Base-by-base conservation (phyloP, 2,329 filamentous ascomycete species). In the Lecanicillium sp. region DNA sequence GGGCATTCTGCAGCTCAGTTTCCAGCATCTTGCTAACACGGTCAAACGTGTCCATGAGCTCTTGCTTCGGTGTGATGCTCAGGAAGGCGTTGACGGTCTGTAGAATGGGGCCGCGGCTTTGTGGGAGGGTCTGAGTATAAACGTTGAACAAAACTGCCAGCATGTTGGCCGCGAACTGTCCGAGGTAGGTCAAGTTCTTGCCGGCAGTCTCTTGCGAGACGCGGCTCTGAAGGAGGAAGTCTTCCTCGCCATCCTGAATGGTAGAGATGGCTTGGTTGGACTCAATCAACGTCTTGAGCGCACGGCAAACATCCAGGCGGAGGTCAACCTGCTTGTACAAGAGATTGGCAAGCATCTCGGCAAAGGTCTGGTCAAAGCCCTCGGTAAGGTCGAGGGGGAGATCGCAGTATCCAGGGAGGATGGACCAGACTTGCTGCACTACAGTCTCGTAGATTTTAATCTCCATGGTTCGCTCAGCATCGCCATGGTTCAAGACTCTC, bases 71-170 rank as follows among this genome's bases (percentile, higher is more conserved):
- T 0, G 87, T 87, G 51, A 97, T 85, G 66, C 89, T 94, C 42
- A 98, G 68, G 62, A 89, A 97, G 5, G 87, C 81, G 61, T 97
- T 96, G 66, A 97, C 92, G 45, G 89, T 95, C 58, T 90, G 86
- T 25, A 98, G 69, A 39, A 98, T 92, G 15, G 86, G 87, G 0
- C 87, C 89, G 49, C 92, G 77, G 54, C 87, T 92, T 55, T 96
- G 87, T 3, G 92, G 90, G 18, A 98, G 72, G 1, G 92, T 98
- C 60, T 96, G 86, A 47, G 86, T 95, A 66, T 98, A 98, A 32
- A 98, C 90, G 57, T 98, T 98, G 72, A 98, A 97, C n/a, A 98
- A 69, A 1, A 97, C 90, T 6, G 92, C 89, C 30, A 98, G 77
- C 63, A 98, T 76, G 53, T 97, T 97, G 44, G 83, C 83, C 1